Evolutionary conservation across 345 rosid genomes (phyloP).

Genomic region (Eucalyptus melliodora): DNA sequence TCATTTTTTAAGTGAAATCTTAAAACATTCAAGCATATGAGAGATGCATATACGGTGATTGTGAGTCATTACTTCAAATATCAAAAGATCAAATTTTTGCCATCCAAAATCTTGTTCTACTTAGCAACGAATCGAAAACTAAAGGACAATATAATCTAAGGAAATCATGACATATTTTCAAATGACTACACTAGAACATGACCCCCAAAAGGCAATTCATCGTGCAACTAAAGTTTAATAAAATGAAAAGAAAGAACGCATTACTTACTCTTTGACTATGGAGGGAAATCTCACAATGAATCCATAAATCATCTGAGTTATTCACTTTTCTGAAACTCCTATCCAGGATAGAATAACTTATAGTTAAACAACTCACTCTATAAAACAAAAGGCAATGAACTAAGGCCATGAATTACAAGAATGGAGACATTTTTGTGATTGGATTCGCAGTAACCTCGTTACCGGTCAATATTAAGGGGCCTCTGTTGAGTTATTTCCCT

Average conservation of each 20-base stretch:
- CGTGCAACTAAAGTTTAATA: not conserved
- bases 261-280: not conserved
- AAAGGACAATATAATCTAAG: not conserved
- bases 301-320: not conserved
- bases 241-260: not conserved
- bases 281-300: not conserved
- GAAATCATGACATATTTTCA: not conserved
- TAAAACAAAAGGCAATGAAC: not conserved
- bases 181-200: conserved; percentile 6
- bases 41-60: no score
- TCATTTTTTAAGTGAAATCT: no score
- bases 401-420: not conserved
- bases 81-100: no score
- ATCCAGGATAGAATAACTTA: not conserved
- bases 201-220: not conserved
- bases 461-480: not conserved
- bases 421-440: not conserved
- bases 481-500: not conserved
- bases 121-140: not conserved
- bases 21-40: no score
- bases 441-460: not conserved
- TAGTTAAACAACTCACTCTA: not conserved
- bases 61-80: no score
- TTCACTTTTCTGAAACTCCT: not conserved
- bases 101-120: no score